Evolutionary conservation across 2,329 filamentous ascomycete species (phyloP).

Genomic region (Pyrenophora graminea): DNA sequence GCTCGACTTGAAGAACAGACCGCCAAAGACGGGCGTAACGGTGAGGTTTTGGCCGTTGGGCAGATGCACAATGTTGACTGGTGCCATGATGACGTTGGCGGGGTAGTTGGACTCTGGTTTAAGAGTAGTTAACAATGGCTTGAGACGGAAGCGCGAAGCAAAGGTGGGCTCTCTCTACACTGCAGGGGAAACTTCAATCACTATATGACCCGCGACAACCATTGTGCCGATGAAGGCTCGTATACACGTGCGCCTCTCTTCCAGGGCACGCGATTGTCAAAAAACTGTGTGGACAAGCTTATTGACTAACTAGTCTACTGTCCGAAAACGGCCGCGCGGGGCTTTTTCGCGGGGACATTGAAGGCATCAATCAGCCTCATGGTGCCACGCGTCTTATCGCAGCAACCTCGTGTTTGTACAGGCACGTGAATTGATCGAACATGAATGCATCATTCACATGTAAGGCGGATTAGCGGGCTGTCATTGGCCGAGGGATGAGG

Average conservation of each 20-base stretch:
- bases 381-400: too few relatives aligned
- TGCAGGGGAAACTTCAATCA: slow-evolving; percentile 15
- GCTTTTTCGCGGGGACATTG: slow-evolving; percentile 12
- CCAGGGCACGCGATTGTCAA: slow-evolving; percentile 22
- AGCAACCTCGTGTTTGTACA: too few relatives aligned
- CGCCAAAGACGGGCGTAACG: slow-evolving; percentile 86
- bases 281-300: slow-evolving; percentile 20
- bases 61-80: slow-evolving; percentile 63
- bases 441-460: background rate
- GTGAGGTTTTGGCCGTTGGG: slow-evolving; percentile 86
- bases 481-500: slow-evolving; percentile 19
- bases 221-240: slow-evolving; percentile 1
- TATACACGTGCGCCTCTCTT: slow-evolving; percentile 1
- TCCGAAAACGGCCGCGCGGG: slow-evolving; percentile 21
- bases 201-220: slow-evolving; percentile 25
- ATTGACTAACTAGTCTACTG: slow-evolving; percentile 9
- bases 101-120: slow-evolving; percentile 23
- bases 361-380: too few relatives aligned
- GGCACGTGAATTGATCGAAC: background rate
- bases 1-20: slow-evolving; percentile 84
- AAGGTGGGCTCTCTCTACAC: background rate
- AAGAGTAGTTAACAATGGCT: slow-evolving; percentile 1
- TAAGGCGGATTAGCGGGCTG: background rate
- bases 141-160: slow-evolving; percentile 2
- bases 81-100: slow-evolving; percentile 47